phyloP scores from a whole-genome alignment of 805 yeast species.

The Wickerhamomyces tratensis region DNA sequence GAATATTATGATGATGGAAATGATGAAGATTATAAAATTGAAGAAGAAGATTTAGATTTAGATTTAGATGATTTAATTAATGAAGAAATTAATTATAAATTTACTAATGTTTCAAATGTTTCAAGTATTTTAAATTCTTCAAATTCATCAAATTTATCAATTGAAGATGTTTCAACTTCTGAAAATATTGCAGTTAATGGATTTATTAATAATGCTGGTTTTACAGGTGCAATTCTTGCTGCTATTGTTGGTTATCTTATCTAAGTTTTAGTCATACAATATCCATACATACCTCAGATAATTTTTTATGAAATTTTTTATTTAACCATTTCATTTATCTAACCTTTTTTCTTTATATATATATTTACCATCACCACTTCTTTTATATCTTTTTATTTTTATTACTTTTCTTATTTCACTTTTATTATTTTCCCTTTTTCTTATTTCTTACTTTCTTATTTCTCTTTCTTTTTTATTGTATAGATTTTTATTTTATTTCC shows the following conservation, averaged over 20 bases:
- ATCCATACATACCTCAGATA: too few species aligned
- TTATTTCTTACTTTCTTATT: too few species aligned
- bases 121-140: not conserved
- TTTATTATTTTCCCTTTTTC: too few species aligned
- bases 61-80: not conserved
- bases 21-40: constrained; percentile 1
- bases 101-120: not conserved
- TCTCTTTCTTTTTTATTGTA: too few species aligned
- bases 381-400: too few species aligned
- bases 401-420: too few species aligned
- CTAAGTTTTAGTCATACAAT: too few species aligned
- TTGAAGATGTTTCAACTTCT: not conserved
- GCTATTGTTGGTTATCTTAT: not conserved
- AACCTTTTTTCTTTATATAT: too few species aligned
- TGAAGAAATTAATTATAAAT: not conserved
- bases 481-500: too few species aligned
- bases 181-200: not conserved
- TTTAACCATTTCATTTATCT: too few species aligned
- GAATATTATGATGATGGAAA: constrained; percentile 1
- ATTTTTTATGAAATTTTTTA: too few species aligned
- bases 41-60: constrained; percentile 5
- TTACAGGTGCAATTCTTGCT: not conserved
- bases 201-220: not conserved
- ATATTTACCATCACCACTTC: too few species aligned
- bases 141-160: not conserved